Percentiles rank a stretch among this genome's conserved stretches.
Conservation (phyloP, 805 yeast genomes). For the Lachancea waltii region DNA sequence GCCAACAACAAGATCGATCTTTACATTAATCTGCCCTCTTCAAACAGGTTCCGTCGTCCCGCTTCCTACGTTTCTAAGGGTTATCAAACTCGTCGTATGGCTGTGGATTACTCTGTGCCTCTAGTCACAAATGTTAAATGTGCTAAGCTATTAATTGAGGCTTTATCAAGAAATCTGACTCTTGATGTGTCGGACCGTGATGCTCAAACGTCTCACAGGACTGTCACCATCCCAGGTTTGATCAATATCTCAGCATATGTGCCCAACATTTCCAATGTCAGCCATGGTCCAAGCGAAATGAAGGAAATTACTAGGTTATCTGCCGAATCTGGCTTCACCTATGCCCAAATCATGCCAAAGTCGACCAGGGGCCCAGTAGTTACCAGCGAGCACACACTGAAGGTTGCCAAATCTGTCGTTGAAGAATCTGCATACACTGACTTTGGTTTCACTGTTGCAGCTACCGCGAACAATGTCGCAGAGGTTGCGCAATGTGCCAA, state of each 20-base stretch:
- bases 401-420: conserved; percentile 48
- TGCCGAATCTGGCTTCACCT: conserved; percentile 82
- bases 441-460: conserved; percentile 77
- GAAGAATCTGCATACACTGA: conserved; percentile 67
- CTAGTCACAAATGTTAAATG: conserved; percentile 95
- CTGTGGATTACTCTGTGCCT: conserved; percentile 97
- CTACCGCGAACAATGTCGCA: conserved; percentile 60
- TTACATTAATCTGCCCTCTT: conserved; percentile 93
- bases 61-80: conserved; percentile 97
- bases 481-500: conserved; percentile 55
- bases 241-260: conserved; percentile 75
- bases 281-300: conserved; percentile 46
- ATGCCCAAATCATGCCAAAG: conserved; percentile 72
- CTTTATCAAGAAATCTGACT: conserved; percentile 63
- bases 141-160: conserved; percentile 93
- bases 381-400: conserved; percentile 57
- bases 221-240: conserved; percentile 78
- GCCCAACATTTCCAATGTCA: conserved; percentile 50
- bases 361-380: conserved; percentile 54
- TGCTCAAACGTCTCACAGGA: conserved; percentile 84
- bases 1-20: conserved; percentile 94
- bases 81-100: conserved; percentile 98
- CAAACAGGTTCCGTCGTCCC: conserved; percentile 97
- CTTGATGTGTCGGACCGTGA: conserved; percentile 71
- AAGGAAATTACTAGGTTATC: conserved; percentile 65